These are phyloP conservation scores for Domatiomyces globalis DNA, from an alignment of 2,329 filamentous ascomycete genomes.

Conservation along the genomic window DNA sequence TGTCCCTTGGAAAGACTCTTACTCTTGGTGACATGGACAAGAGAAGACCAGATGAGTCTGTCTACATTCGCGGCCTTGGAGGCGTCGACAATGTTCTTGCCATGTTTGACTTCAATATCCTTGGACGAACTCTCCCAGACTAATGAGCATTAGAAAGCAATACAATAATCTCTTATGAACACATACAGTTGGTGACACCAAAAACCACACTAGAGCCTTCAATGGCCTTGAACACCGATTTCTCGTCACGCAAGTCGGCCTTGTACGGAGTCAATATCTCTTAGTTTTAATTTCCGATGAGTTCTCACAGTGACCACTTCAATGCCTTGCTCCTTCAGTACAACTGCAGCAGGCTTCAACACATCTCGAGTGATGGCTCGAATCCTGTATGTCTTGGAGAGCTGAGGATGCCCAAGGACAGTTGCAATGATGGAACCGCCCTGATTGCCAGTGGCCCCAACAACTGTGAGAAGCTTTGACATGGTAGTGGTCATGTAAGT, in stretches of 20 bases:
- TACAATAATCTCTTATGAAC: background rate
- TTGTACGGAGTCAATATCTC: constrained; percentile 21
- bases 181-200: constrained; percentile 29
- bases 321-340: constrained; percentile 20
- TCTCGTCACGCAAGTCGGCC: constrained; percentile 28
- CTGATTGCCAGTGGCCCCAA: constrained; percentile 41
- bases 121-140: constrained; percentile 25
- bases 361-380: constrained; percentile 37
- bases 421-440: constrained; percentile 35
- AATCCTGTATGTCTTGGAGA: constrained; percentile 34
- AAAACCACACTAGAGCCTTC: constrained; percentile 36
- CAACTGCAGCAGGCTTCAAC: constrained; percentile 19
- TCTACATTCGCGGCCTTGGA: constrained; percentile 24
- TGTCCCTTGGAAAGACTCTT: background rate
- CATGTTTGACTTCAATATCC: constrained; percentile 26
- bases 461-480: constrained; percentile 29
- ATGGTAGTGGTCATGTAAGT: background rate
- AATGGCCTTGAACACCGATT: constrained; percentile 29
- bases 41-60: constrained; percentile 30
- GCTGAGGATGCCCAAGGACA: constrained; percentile 31
- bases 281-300: constrained; percentile 14
- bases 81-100: constrained; percentile 27
- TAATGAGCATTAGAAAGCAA: background rate
- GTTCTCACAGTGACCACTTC: constrained; percentile 19
- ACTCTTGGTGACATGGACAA: constrained; percentile 21